Conservation (phyloP, 495 filamentous ascomycete species). For the Polyplosphaeria fusca region DNA sequence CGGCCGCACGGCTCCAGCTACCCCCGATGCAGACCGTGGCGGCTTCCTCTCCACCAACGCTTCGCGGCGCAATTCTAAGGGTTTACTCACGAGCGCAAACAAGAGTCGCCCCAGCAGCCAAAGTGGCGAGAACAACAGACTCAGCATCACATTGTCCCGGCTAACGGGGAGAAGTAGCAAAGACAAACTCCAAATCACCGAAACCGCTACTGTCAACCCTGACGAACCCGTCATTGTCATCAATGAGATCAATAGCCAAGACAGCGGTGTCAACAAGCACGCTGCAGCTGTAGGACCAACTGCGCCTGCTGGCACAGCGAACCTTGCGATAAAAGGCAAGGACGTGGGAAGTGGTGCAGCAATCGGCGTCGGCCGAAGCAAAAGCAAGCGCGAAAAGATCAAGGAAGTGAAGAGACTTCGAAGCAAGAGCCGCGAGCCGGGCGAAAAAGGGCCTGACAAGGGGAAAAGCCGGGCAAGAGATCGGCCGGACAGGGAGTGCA, state of each 20-base stretch:
- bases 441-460: conserved; percentile 41
- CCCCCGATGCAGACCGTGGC: conserved; percentile 52
- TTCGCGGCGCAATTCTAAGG: conserved; percentile 59
- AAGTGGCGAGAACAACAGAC: conserved; percentile 61
- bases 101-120: conserved; percentile 65
- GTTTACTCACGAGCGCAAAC: conserved; percentile 52
- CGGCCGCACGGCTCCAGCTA: conserved; percentile 42
- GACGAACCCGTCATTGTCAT: conserved; percentile 20
- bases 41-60: conserved; percentile 42
- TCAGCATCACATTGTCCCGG: conserved; percentile 64
- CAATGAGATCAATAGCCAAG: conserved; percentile 16
- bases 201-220: not conserved
- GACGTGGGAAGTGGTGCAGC: conserved; percentile 35
- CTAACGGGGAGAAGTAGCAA: conserved; percentile 50
- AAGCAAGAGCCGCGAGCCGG: conserved; percentile 39
- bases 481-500: conserved; percentile 68
- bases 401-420: conserved; percentile 48
- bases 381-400: conserved; percentile 39
- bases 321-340: conserved; percentile 42
- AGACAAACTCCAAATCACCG: conserved; percentile 24
- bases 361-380: conserved; percentile 42
- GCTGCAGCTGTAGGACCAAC: conserved; percentile 18
- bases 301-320: conserved; percentile 30
- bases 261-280: not conserved
- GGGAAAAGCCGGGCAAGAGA: conserved; percentile 41